Conservation (phyloP, 441 rosid species). For the Erodium moschatum region DNA sequence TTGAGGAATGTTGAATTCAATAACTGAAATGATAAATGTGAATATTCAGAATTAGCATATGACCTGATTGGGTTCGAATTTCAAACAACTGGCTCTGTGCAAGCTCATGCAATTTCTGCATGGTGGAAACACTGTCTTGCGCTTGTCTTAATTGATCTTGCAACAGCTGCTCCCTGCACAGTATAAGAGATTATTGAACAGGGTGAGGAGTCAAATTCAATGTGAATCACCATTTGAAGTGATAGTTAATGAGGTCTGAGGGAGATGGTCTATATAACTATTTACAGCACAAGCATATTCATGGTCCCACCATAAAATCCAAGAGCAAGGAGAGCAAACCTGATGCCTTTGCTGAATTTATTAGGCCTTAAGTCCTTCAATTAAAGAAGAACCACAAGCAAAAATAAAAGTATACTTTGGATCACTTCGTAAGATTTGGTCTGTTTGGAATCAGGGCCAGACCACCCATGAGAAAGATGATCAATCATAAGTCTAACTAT, state of each 20-base stretch:
- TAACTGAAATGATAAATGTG: background rate
- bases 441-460: background rate
- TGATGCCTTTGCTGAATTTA: background rate
- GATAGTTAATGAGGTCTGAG: background rate
- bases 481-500: background rate
- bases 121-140: slow-evolving; percentile 26
- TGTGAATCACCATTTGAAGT: background rate
- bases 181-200: background rate
- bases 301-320: slow-evolving; percentile 6
- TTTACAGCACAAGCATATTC: background rate
- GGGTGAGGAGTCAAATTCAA: background rate
- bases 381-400: background rate
- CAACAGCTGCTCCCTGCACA: slow-evolving; percentile 25
- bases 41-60: background rate
- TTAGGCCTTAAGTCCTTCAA: background rate
- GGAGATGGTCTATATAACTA: slow-evolving; percentile 5
- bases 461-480: background rate
- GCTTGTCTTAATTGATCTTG: slow-evolving; percentile 31
- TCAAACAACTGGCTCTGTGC: slow-evolving; percentile 29
- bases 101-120: slow-evolving; percentile 29
- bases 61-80: slow-evolving; percentile 29
- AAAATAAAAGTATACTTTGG: background rate
- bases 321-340: background rate
- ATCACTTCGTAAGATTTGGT: background rate
- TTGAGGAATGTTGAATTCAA: background rate